Evolutionary conservation across 345 rosid species (phyloP), one percentile per base, ranked within the genome.

Genomic region (Luvunga scandens): DNA sequence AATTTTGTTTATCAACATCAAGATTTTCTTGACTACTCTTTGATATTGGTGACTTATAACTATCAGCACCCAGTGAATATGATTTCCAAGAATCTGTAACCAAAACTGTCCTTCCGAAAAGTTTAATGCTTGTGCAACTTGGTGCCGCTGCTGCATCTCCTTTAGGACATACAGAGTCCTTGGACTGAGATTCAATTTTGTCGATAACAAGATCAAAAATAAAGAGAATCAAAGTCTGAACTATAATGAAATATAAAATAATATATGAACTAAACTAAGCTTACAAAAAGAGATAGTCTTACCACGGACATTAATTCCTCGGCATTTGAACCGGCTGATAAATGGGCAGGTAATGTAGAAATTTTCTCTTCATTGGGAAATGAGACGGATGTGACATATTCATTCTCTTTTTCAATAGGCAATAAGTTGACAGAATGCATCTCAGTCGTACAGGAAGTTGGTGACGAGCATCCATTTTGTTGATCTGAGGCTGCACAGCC

Each of bases 41-140:
- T 38, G 75, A 62, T 69, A 68, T 70, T 8, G 33, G 73, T 5
- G 80, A 65, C 73, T 71, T 24, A 16, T 59, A 21, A 66, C 36
- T 66, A 33, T 72, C 72, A 10, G 45, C 63, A 48, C 55, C 77
- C 53, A 33, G 25, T 72, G 78, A 27, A 50, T 71, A 77, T 42
- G 82, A 64, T 72, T 81, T 78, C 48, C 60, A 70, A 48, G 87
- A 66, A 73, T 82, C 88, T 16, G 73, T 31, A 22, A 90, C 87
- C 80, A 75, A 70, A 33, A 94, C 90, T 16, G 89, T 83, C 84
- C 77, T 83, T 66, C 98, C 97, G 14, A 94, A 92, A 73, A 94
- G 92, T 79, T 81, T 91, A 84, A 94, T 81, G 76, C 88, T 86
- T n/a, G 79, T 71, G 53, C 21, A 72, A 7, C 90, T 65, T 21